These are phyloP conservation scores for Neoboletus subvelutipes DNA, from an alignment of 768 basidiomycete species.

Conservation along the genomic window DNA sequence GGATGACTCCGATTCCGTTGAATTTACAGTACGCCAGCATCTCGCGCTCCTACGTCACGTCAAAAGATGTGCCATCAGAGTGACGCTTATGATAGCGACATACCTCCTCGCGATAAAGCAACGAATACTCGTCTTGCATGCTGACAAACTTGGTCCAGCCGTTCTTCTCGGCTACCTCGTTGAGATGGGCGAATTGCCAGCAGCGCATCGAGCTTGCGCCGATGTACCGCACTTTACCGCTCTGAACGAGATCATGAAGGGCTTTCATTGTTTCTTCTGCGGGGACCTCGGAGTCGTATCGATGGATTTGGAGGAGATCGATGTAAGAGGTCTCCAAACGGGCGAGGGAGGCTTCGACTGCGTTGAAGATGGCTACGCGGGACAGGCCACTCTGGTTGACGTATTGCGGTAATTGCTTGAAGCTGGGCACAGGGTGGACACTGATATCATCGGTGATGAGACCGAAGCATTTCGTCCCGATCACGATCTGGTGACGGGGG, in stretches of 20 bases:
- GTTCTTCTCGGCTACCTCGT: constrained; percentile 43
- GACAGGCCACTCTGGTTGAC: constrained; percentile 37
- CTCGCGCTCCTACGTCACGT: constrained; percentile 39
- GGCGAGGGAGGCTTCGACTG: constrained; percentile 36
- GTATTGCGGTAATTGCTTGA: constrained; percentile 16
- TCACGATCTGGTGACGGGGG: constrained; percentile 33
- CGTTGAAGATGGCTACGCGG: constrained; percentile 40
- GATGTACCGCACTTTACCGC: constrained; percentile 51
- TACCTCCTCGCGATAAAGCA: constrained; percentile 56
- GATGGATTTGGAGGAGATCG: constrained; percentile 47
- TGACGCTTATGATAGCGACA: neutral
- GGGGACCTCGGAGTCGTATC: constrained; percentile 38
- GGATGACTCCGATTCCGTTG: constrained; percentile 53
- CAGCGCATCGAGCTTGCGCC: constrained; percentile 48
- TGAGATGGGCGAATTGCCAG: constrained; percentile 46
- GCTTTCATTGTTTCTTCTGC: constrained; percentile 50
- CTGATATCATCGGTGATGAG: constrained; percentile 12
- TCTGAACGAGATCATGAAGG: constrained; percentile 47
- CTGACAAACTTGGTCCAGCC: constrained; percentile 55
- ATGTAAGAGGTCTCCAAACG: constrained; percentile 38
- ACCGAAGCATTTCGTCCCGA: constrained; percentile 30
- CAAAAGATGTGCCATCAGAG: neutral
- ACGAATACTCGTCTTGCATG: constrained; percentile 54
- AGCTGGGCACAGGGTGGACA: neutral
- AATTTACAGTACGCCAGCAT: constrained; percentile 46